These are phyloP conservation scores for Paramecium caudatum DNA, from an alignment of 73 alveolate genomes.

Conservation along the genomic window DNA sequence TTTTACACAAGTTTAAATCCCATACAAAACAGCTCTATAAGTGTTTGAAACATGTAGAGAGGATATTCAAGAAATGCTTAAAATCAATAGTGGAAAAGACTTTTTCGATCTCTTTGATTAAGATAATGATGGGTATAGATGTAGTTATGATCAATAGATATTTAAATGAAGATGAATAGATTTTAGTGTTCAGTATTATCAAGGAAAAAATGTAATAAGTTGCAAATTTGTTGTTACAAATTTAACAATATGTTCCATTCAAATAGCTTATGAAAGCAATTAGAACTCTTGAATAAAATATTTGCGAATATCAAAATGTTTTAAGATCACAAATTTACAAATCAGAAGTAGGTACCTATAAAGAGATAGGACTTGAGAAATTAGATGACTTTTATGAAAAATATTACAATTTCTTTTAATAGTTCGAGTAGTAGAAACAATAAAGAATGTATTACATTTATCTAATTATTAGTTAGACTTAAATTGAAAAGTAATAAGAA, in stretches of 20 bases:
- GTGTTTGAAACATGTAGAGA: constrained; percentile 65
- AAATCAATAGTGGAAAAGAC: constrained; percentile 72
- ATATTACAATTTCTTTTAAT: constrained; percentile 87
- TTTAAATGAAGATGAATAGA: constrained; percentile 76
- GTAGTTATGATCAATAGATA: background rate
- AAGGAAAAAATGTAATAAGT: constrained; percentile 73
- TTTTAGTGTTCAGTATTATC: constrained; percentile 66
- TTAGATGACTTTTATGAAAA: constrained; percentile 90
- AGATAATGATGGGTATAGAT: constrained; percentile 75
- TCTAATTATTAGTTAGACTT: constrained; percentile 76
- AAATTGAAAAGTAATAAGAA: constrained; percentile 82
- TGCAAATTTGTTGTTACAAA: constrained; percentile 70
- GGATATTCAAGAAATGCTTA: constrained; percentile 51
- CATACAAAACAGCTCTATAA: constrained; percentile 37
- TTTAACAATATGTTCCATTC: constrained; percentile 72
- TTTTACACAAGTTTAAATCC: constrained; percentile 58
- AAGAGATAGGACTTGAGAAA: constrained; percentile 95
- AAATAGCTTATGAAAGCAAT: constrained; percentile 83
- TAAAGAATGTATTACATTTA: constrained; percentile 66
- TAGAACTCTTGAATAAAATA: constrained; percentile 85
- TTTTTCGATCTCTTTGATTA: constrained; percentile 74
- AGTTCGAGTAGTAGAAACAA: constrained; percentile 84
- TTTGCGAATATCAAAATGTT: constrained; percentile 88
- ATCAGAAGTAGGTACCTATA: constrained; percentile 87
- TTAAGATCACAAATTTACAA: constrained; percentile 89